Conservation (phyloP, 306 rosid genomes). For the Comarum palustre region DNA sequence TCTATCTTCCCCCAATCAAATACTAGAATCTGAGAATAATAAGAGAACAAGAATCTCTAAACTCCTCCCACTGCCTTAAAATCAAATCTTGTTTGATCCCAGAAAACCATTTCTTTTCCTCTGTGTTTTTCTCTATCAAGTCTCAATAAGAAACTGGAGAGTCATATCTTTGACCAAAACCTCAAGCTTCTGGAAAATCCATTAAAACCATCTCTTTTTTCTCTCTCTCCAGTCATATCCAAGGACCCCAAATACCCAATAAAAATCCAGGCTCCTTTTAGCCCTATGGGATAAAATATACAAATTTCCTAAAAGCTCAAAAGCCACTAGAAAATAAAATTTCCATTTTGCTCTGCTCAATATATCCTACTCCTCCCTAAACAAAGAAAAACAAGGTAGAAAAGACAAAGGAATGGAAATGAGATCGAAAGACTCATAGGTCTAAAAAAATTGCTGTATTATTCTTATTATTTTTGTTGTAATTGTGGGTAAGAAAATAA, state of each 20-base stretch:
- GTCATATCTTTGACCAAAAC: conserved; percentile 47
- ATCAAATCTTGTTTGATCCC: conserved; percentile 10
- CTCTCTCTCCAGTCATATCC: conserved; percentile 14
- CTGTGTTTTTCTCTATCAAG: conserved; percentile 2
- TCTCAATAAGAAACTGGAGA: conserved; percentile 27
- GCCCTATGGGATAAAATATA: conserved; percentile 20
- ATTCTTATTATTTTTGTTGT: background rate
- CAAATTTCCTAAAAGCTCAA: conserved; percentile 22
- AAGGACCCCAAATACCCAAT: conserved; percentile 18
- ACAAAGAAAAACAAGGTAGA: background rate
- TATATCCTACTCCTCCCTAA: conserved; percentile 1
- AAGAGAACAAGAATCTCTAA: background rate
- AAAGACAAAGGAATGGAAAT: conserved; percentile 17
- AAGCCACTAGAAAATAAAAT: conserved; percentile 22
- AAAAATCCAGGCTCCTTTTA: conserved; percentile 14
- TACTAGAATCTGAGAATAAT: background rate
- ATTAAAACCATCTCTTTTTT: conserved; percentile 20
- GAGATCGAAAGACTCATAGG: background rate
- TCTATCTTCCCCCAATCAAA: background rate
- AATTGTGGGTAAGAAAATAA: background rate
- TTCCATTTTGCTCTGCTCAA: conserved; percentile 16
- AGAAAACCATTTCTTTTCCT: background rate
- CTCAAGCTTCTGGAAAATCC: conserved; percentile 35
- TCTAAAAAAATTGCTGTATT: background rate
- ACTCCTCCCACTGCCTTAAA: background rate